Percentiles rank a stretch among this genome's conserved stretches.
Conservation (phyloP, 2,329 filamentous ascomycete species). For the Pseudogymnoascus sp. region DNA sequence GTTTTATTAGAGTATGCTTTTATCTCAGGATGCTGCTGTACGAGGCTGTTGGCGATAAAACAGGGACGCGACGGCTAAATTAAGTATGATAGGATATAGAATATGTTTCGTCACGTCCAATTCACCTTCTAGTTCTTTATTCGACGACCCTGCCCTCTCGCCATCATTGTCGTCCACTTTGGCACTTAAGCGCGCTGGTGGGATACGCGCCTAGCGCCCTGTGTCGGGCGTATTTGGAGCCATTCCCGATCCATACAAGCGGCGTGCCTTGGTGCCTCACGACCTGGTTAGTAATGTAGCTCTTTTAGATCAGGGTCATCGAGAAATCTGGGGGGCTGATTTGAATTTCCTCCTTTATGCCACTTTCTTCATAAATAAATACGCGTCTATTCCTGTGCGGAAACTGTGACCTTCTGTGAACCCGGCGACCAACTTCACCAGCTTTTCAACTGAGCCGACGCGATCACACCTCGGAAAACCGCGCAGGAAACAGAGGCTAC, state of each 20-base stretch:
- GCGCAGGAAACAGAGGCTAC: background rate
- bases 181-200: constrained; percentile 7
- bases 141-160: background rate
- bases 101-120: constrained; percentile 6
- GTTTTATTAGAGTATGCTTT: constrained; percentile 1
- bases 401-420: background rate
- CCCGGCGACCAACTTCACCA: background rate
- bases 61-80: background rate
- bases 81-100: constrained; percentile 5
- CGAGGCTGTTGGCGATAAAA: background rate
- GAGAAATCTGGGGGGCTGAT: background rate
- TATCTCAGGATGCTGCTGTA: background rate
- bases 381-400: background rate
- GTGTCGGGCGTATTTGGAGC: constrained; percentile 1
- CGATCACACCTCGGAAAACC: background rate
- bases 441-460: background rate
- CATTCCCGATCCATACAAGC: constrained; percentile 5
- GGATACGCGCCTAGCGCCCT: constrained; percentile 6
- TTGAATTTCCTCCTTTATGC: background rate
- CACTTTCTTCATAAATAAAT: background rate
- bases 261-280: constrained; percentile 1
- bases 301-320: background rate
- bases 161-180: constrained; percentile 7
- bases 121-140: constrained; percentile 3
- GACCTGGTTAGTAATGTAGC: background rate